phyloP scores from a whole-genome alignment of 257 asterid genomes.

The Primulina huaijiensis region DNA sequence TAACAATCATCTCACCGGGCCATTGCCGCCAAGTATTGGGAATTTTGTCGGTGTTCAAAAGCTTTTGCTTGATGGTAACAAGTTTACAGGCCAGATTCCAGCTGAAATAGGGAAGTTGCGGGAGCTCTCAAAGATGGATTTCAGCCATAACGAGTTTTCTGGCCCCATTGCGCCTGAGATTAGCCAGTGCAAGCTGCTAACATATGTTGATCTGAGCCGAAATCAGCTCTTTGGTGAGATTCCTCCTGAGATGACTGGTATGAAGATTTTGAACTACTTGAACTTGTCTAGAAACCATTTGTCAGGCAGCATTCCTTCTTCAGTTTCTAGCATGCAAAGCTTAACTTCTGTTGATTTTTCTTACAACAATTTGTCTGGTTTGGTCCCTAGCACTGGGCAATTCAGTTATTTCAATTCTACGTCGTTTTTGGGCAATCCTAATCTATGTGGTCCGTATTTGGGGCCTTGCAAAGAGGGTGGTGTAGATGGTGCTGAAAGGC shows the following conservation, averaged over 20 bases:
- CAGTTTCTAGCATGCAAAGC: constrained; percentile 82
- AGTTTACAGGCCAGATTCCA: constrained; percentile 72
- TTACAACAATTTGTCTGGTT: constrained; percentile 80
- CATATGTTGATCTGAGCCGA: constrained; percentile 86
- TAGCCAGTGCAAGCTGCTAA: constrained; percentile 70
- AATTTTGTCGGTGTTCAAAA: constrained; percentile 80
- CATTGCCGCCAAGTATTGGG: constrained; percentile 79
- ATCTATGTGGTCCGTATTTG: constrained; percentile 87
- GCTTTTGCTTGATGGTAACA: constrained; percentile 89
- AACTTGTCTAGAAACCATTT: constrained; percentile 76
- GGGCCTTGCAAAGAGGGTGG: constrained; percentile 80
- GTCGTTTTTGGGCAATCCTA: constrained; percentile 77
- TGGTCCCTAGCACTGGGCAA: constrained; percentile 88
- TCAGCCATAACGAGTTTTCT: constrained; percentile 68
- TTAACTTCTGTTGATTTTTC: constrained; percentile 95
- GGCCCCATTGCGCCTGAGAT: constrained; percentile 74
- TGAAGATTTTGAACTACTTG: constrained; percentile 83
- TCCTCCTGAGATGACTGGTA: constrained; percentile 72
- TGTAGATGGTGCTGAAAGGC: constrained; percentile 43
- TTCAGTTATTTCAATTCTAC: constrained; percentile 85
- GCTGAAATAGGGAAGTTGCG: constrained; percentile 76
- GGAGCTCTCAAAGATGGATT: constrained; percentile 90
- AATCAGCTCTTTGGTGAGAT: constrained; percentile 80
- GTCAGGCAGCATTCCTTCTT: constrained; percentile 69
- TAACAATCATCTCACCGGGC: constrained; percentile 69